These are phyloP conservation scores for Fusarium sp. DNA, from an alignment of 2,329 filamentous ascomycete genomes.

Conservation along the genomic window DNA sequence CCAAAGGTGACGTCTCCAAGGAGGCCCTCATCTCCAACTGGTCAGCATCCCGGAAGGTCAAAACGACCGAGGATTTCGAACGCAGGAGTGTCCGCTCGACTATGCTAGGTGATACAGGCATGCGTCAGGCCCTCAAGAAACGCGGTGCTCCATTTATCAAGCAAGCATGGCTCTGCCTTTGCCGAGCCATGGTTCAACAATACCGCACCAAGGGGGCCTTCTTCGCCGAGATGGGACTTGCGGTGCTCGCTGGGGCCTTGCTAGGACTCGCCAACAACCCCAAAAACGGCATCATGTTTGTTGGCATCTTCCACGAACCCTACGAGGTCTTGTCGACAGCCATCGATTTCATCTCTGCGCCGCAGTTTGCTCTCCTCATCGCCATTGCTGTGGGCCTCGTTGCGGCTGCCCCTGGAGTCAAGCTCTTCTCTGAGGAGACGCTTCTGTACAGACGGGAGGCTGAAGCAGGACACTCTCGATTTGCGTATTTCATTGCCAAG, in stretches of 20 bases:
- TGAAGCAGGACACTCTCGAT: slow-evolving; percentile 66
- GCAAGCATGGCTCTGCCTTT: slow-evolving; percentile 66
- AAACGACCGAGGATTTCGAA: slow-evolving; percentile 18
- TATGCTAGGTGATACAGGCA: slow-evolving; percentile 46
- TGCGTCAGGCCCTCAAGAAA: slow-evolving; percentile 59
- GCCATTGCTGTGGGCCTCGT: slow-evolving; percentile 68
- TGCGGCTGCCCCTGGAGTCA: slow-evolving; percentile 63
- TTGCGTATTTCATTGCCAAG: slow-evolving; percentile 69
- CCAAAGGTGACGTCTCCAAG: slow-evolving; percentile 58
- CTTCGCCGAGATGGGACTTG: slow-evolving; percentile 66
- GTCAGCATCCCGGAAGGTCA: slow-evolving; percentile 48
- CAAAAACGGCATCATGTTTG: slow-evolving; percentile 64
- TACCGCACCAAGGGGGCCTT: slow-evolving; percentile 63
- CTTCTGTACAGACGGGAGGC: slow-evolving; percentile 65
- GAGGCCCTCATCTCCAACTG: slow-evolving; percentile 64
- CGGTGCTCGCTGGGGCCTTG: slow-evolving; percentile 63
- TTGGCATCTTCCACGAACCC: slow-evolving; percentile 62
- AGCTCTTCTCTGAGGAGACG: slow-evolving; percentile 60
- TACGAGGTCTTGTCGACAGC: slow-evolving; percentile 65
- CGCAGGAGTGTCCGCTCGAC: slow-evolving; percentile 38
- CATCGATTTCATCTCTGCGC: slow-evolving; percentile 62
- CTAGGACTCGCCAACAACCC: slow-evolving; percentile 66
- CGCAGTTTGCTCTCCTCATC: slow-evolving; percentile 64
- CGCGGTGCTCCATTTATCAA: slow-evolving; percentile 61
- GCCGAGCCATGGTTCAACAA: slow-evolving; percentile 67